A percentile compares a stretch with the other conserved stretches of the same genome.
These are phyloP conservation scores for Nicotiana attenuata DNA, from an alignment of 257 asterid genomes.

Conservation along the genomic window DNA sequence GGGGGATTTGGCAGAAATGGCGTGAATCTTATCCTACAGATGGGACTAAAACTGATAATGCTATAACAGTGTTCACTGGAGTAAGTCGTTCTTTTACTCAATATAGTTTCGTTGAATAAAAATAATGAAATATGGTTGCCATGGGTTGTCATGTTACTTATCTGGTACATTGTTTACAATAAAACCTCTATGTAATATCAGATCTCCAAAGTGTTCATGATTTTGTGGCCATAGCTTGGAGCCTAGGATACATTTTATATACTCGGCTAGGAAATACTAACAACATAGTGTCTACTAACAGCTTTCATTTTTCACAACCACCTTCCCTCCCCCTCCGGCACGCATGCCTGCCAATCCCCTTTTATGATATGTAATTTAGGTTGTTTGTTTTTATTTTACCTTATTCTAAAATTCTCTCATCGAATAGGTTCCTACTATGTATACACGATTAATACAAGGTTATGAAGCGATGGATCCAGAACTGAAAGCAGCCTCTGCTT, in stretches of 20 bases:
- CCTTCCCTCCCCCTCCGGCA: not conserved
- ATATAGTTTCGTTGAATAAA: not conserved
- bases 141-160: not conserved
- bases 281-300: not conserved
- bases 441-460: constrained; percentile 93
- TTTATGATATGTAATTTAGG: not conserved
- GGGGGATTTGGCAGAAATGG: constrained; percentile 98
- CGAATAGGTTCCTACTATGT: constrained; percentile 83
- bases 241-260: not conserved
- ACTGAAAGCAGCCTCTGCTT: constrained; percentile 52
- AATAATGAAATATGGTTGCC: not conserved
- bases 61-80: constrained; percentile 84
- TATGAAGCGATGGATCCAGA: constrained; percentile 83
- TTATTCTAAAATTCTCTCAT: not conserved
- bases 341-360: not conserved
- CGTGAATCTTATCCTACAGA: constrained; percentile 69
- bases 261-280: not conserved
- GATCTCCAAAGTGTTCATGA: not conserved
- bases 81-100: constrained; percentile 33
- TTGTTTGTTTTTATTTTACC: not conserved
- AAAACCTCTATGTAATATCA: not conserved
- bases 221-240: not conserved
- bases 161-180: not conserved
- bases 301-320: not conserved
- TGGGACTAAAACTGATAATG: constrained; percentile 49